phyloP scores from a whole-genome alignment of 2,329 filamentous ascomycete genomes.

The Paramyrothecium roridum region DNA sequence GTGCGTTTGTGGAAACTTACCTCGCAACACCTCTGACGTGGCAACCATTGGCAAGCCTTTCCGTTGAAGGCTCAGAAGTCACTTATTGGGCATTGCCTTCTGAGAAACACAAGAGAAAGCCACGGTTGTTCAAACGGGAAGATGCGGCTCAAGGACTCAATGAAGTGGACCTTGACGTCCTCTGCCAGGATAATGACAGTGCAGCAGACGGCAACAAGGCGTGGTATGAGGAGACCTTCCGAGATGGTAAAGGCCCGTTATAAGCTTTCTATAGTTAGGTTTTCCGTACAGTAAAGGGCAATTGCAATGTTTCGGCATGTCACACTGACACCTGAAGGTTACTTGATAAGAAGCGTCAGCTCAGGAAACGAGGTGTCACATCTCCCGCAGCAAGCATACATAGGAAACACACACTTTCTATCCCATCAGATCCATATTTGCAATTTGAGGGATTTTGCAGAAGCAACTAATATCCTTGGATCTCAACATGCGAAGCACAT shows the following conservation, averaged over 20 bases:
- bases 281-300: slow-evolving; percentile 1
- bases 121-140: background rate
- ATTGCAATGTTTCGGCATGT: background rate
- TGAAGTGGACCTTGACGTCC: background rate
- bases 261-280: no score
- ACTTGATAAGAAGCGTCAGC: no score
- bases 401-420: no score
- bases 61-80: background rate
- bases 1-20: slow-evolving; percentile 14
- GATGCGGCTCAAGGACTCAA: background rate
- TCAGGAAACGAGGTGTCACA: no score
- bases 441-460: no score
- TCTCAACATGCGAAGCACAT: no score
- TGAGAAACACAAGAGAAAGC: slow-evolving; percentile 1
- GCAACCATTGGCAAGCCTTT: background rate
- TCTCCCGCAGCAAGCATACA: no score
- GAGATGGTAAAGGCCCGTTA: slow-evolving; percentile 3
- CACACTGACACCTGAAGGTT: no score
- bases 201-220: background rate
- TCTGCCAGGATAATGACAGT: background rate
- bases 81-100: slow-evolving; percentile 1
- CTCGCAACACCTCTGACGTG: background rate
- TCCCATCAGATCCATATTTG: no score
- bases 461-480: no score
- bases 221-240: slow-evolving; percentile 6